Evolutionary conservation across 768 basidiomycete species (phyloP).

Genomic region (Agaricus sinodeliciosus): DNA sequence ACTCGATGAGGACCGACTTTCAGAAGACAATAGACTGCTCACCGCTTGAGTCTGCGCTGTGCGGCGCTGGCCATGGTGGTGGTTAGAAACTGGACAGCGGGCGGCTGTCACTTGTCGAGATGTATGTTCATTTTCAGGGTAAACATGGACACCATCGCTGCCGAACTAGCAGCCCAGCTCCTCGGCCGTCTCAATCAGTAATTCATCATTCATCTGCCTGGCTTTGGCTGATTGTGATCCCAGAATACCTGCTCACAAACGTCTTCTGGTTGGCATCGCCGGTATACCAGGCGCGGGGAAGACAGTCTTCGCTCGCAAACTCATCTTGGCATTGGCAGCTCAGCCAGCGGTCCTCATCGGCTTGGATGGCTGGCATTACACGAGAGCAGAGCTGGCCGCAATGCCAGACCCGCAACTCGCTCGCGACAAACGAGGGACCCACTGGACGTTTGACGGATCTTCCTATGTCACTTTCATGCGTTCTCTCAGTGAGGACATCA

Average conservation of each 20-base stretch:
- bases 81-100: neutral
- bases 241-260: conserved; percentile 29
- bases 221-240: conserved; percentile 3
- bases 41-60: conserved; percentile 39
- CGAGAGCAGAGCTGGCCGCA: conserved; percentile 68
- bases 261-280: conserved; percentile 66
- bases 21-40: neutral
- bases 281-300: conserved; percentile 88
- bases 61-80: conserved; percentile 20
- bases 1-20: neutral
- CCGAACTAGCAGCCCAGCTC: conserved; percentile 18
- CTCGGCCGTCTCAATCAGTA: conserved; percentile 29
- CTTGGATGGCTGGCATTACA: conserved; percentile 90
- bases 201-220: neutral
- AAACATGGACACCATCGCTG: conserved; percentile 19
- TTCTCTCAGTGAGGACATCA: conserved; percentile 33
- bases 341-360: conserved; percentile 60
- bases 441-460: conserved; percentile 87
- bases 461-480: conserved; percentile 65
- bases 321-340: conserved; percentile 27
- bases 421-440: conserved; percentile 73
- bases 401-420: conserved; percentile 75
- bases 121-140: neutral
- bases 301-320: conserved; percentile 59
- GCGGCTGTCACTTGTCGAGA: too few relatives aligned